Conservation (phyloP, 192 early-diverging fungal genomes). For the Kappamyces sp. region DNA sequence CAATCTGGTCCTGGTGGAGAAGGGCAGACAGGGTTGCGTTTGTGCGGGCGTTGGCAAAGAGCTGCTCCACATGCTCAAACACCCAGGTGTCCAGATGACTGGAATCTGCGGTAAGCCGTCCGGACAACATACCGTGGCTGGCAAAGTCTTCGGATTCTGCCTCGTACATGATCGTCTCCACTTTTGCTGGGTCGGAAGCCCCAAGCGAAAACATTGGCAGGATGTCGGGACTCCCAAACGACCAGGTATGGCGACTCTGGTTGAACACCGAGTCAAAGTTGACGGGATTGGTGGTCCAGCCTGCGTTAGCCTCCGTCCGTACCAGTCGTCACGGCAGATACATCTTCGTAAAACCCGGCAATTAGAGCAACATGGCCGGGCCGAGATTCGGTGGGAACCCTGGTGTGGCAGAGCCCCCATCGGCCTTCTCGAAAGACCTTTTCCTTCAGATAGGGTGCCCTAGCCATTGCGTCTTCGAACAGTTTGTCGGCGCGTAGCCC, state of each 20-base stretch:
- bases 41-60: constrained; percentile 52
- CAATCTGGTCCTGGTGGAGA: constrained; percentile 69
- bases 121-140: constrained; percentile 25
- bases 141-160: constrained; percentile 85
- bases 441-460: constrained; percentile 38
- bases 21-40: constrained; percentile 42
- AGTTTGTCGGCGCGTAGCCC: constrained; percentile 91
- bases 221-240: constrained; percentile 96
- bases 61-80: constrained; percentile 70
- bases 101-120: constrained; percentile 55
- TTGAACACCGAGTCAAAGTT: constrained; percentile 97
- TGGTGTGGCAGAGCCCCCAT: constrained; percentile 61
- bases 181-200: constrained; percentile 66
- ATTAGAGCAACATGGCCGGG: constrained; percentile 97
- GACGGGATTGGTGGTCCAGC: constrained; percentile 96
- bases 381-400: constrained; percentile 91
- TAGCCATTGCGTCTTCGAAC: constrained; percentile 53
- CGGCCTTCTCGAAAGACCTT: constrained; percentile 30
- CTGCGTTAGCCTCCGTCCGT: constrained; percentile 26
- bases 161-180: constrained; percentile 90
- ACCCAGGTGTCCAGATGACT: constrained; percentile 86
- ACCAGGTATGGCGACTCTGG: constrained; percentile 89
- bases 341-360: constrained; percentile 97
- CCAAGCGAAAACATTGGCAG: constrained; percentile 94
- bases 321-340: constrained; percentile 95